These are phyloP conservation scores for Pythium sp. DNA, from an alignment of 352 stramenopile species.

Conservation along the genomic window DNA sequence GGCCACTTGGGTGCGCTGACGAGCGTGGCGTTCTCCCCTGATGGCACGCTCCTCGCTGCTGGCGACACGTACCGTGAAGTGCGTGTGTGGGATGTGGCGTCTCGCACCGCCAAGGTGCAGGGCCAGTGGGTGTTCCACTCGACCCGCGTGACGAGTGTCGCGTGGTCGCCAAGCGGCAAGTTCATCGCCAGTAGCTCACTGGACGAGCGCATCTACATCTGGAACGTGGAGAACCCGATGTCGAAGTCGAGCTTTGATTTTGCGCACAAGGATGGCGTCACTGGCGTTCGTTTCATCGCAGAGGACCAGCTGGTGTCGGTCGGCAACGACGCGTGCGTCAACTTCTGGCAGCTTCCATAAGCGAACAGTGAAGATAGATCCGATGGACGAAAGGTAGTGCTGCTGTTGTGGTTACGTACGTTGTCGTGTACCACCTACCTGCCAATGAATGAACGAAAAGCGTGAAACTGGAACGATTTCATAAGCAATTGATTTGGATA, in stretches of 20 bases:
- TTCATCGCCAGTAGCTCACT: slow-evolving; percentile 91
- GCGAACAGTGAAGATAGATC: not conserved
- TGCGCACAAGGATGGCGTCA: slow-evolving; percentile 82
- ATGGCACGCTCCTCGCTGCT: slow-evolving; percentile 79
- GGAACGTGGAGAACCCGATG: slow-evolving; percentile 83
- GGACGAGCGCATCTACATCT: slow-evolving; percentile 97
- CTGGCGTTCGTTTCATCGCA: slow-evolving; percentile 62
- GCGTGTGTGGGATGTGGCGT: slow-evolving; percentile 85
- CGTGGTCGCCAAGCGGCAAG: slow-evolving; percentile 91
- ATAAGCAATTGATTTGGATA: not conserved
- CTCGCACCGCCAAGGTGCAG: slow-evolving; percentile 83
- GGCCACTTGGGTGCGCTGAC: slow-evolving; percentile 78
- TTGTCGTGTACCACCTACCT: too few species aligned
- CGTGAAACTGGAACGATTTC: not conserved
- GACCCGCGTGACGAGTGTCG: slow-evolving; percentile 90
- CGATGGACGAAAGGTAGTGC: not conserved
- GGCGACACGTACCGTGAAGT: slow-evolving; percentile 89
- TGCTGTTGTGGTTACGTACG: not conserved
- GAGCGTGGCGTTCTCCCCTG: slow-evolving; percentile 79
- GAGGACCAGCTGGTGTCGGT: slow-evolving; percentile 76
- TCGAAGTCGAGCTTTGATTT: slow-evolving; percentile 74
- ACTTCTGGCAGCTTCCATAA: slow-evolving; percentile 62
- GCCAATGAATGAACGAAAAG: not conserved
- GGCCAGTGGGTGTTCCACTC: slow-evolving; percentile 96
- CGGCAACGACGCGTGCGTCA: slow-evolving; percentile 81